Conservation (phyloP, 176 grass and related monocot species). For the Ampelocalamus luodianensis region DNA sequence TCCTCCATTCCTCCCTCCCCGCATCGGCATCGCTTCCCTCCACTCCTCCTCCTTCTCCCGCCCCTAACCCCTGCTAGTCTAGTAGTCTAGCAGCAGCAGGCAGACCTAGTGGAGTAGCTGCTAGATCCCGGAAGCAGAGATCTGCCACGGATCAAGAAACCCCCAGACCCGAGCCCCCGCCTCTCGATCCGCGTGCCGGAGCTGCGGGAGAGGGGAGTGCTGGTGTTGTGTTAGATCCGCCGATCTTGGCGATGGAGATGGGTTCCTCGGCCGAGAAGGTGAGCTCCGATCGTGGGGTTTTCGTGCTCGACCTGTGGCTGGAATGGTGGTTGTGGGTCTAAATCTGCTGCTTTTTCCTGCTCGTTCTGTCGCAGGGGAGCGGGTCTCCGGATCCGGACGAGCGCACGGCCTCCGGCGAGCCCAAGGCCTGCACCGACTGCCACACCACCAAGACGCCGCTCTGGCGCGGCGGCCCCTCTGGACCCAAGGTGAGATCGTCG, state of each 20-base stretch:
- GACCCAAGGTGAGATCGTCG: constrained; percentile 68
- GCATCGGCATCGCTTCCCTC: constrained; percentile 25
- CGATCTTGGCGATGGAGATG: constrained; percentile 44
- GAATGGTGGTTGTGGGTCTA: not conserved
- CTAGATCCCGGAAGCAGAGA: constrained; percentile 25
- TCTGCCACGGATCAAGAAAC: constrained; percentile 21
- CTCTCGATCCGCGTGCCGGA: constrained; percentile 38
- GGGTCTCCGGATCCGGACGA: constrained; percentile 56
- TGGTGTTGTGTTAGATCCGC: constrained; percentile 45
- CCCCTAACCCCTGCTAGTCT: constrained; percentile 38
- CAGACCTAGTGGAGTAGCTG: not conserved
- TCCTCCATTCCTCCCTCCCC: constrained; percentile 30
- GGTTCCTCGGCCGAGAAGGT: constrained; percentile 54
- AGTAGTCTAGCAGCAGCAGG: not conserved
- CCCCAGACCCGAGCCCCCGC: not conserved
- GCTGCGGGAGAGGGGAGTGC: not conserved
- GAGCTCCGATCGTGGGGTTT: constrained; percentile 37
- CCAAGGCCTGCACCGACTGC: constrained; percentile 82
- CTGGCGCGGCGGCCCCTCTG: constrained; percentile 76
- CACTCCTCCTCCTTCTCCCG: constrained; percentile 42
- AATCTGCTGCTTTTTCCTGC: not conserved
- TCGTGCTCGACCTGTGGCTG: not conserved
- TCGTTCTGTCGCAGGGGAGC: constrained; percentile 36
- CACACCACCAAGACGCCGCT: constrained; percentile 83
- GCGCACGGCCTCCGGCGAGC: constrained; percentile 50